Percentiles rank a stretch among this genome's conserved stretches.
Conservation (phyloP, 2,329 filamentous ascomycete genomes). For the Cadophora sp. region DNA sequence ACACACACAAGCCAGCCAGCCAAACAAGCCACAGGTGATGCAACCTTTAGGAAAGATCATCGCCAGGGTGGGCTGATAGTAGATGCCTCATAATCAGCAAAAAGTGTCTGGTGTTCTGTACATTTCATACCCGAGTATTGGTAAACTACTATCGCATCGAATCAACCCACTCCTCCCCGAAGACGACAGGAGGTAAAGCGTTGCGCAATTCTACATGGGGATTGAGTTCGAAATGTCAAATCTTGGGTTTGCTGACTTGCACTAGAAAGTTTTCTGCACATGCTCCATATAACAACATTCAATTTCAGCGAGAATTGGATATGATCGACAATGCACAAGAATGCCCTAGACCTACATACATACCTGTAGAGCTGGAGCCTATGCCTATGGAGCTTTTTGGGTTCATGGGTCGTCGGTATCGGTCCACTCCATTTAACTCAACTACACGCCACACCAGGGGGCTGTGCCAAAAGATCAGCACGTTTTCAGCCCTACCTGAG, state of each 20-base stretch:
- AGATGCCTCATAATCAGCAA: not conserved
- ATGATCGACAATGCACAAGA: constrained; percentile 3
- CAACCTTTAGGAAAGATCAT: not conserved
- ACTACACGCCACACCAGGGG: constrained; percentile 23
- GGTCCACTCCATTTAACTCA: not conserved
- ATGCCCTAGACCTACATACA: not conserved
- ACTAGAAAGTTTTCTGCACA: not conserved
- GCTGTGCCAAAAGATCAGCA: constrained; percentile 23
- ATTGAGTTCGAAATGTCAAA: not conserved
- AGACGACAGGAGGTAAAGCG: not conserved
- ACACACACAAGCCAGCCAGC: not conserved
- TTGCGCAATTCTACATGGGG: not conserved
- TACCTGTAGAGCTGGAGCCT: no score
- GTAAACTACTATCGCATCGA: no score
- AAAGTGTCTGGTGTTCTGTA: not conserved
- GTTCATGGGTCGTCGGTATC: not conserved
- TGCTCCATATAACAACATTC: not conserved
- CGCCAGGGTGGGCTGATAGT: not conserved
- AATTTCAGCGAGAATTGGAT: constrained; percentile 8
- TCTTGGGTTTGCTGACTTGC: not conserved
- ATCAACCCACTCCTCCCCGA: not conserved
- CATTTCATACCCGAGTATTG: no score
- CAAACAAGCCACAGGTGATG: not conserved
- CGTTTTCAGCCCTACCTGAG: constrained; percentile 20
- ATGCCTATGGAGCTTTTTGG: not conserved